These are phyloP conservation scores for Calonectria henricotiae DNA, from an alignment of 2,329 filamentous ascomycete genomes.

Conservation along the genomic window DNA sequence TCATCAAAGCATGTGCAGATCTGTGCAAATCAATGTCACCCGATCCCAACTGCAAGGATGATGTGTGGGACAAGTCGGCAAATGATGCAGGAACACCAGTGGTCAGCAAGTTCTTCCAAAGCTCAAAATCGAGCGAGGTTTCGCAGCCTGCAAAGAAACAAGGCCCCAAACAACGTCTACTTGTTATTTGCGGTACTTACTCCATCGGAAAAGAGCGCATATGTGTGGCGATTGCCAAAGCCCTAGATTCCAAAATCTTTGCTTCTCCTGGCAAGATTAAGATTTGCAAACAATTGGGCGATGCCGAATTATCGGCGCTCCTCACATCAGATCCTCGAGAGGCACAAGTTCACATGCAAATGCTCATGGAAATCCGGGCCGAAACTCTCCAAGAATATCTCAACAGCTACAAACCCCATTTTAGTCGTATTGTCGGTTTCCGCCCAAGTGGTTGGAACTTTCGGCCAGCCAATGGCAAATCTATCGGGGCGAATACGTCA, in stretches of 20 bases:
- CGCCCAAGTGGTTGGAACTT: conserved; percentile 97
- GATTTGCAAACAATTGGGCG: conserved; percentile 88
- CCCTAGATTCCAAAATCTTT: conserved; percentile 90
- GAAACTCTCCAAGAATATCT: conserved; percentile 95
- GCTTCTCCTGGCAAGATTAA: conserved; percentile 87
- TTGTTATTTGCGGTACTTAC: conserved; percentile 96
- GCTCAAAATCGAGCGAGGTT: conserved; percentile 54
- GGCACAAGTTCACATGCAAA: conserved; percentile 98
- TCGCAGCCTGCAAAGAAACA: conserved; percentile 53
- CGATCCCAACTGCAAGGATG: conserved; percentile 69
- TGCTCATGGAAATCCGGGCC: conserved; percentile 91
- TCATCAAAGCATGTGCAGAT: conserved; percentile 89
- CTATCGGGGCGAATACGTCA: conserved; percentile 70
- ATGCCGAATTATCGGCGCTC: conserved; percentile 83
- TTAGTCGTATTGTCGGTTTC: conserved; percentile 90
- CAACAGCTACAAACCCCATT: conserved; percentile 83
- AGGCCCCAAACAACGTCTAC: conserved; percentile 72
- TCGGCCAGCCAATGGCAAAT: conserved; percentile 73
- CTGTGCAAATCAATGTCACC: conserved; percentile 86
- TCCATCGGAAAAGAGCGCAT: conserved; percentile 98
- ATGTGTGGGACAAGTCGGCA: conserved; percentile 64
- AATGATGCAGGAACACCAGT: conserved; percentile 61
- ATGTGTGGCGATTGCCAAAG: conserved; percentile 91
- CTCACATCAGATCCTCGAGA: conserved; percentile 86
- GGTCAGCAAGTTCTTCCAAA: conserved; percentile 71